Conservation (phyloP, 2,329 filamentous ascomycete genomes). For the Cladosporium colombiae region DNA sequence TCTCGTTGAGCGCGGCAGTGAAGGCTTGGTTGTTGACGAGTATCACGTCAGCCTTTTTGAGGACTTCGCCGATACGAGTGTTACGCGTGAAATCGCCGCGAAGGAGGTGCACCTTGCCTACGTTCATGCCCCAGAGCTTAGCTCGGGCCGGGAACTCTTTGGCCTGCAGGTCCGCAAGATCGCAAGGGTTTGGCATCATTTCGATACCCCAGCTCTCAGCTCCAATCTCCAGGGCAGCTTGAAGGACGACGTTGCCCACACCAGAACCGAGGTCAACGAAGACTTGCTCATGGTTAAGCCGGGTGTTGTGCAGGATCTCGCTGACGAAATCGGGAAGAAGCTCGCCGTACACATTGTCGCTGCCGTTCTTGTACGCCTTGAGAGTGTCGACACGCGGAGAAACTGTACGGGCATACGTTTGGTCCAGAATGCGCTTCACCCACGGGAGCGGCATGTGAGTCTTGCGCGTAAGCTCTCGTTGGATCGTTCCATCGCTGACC, state of each 20-base stretch:
- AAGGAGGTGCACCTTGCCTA: constrained; percentile 77
- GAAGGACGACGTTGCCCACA: constrained; percentile 92
- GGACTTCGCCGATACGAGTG: constrained; percentile 65
- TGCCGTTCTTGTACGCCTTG: constrained; percentile 82
- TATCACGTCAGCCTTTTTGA: constrained; percentile 89
- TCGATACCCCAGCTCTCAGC: constrained; percentile 97
- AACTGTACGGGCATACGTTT: constrained; percentile 90
- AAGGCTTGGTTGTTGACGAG: constrained; percentile 99
- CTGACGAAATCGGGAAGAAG: constrained; percentile 82
- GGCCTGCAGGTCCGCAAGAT: constrained; percentile 76
- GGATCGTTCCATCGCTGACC: constrained; percentile 69
- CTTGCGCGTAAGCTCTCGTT: constrained; percentile 68
- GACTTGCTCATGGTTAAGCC: constrained; percentile 77
- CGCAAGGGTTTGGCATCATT: constrained; percentile 88
- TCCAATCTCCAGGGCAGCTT: constrained; percentile 88
- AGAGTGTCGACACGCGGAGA: constrained; percentile 84
- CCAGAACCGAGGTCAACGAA: constrained; percentile 96
- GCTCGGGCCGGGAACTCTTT: constrained; percentile 83
- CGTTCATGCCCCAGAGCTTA: constrained; percentile 81
- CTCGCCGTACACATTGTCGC: constrained; percentile 93
- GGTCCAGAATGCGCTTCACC: constrained; percentile 62
- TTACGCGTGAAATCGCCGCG: constrained; percentile 82
- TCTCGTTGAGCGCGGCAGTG: constrained; percentile 80
- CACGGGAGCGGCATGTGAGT: constrained; percentile 75
- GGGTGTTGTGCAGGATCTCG: constrained; percentile 75